Evolutionary conservation across 352 stramenopile genomes (phyloP).

Genomic region (Pythium aquatile): DNA sequence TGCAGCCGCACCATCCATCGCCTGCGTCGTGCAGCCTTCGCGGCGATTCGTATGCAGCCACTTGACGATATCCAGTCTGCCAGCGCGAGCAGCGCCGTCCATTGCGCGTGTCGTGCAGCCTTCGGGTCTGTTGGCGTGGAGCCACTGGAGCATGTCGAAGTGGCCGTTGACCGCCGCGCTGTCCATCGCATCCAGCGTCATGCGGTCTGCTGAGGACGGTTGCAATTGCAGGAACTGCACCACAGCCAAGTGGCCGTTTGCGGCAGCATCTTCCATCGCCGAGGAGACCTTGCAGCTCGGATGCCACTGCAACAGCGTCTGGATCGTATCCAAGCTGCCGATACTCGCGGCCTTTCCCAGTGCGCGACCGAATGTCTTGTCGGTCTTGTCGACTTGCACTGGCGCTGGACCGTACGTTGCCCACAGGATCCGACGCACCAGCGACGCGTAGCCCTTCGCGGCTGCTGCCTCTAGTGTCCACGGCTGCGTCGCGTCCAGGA

Average conservation of each 20-base stretch:
- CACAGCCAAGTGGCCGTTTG: constrained; percentile 15
- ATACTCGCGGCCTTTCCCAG: constrained; percentile 1
- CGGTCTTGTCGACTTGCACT: background rate
- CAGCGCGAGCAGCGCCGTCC: constrained; percentile 16
- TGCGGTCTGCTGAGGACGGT: constrained; percentile 7
- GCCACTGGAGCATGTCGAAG: constrained; percentile 15
- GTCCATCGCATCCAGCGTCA: constrained; percentile 24
- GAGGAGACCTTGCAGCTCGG: constrained; percentile 2
- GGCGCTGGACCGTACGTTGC: background rate
- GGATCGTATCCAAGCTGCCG: constrained; percentile 12
- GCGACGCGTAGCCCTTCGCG: constrained; percentile 7
- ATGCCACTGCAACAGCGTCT: constrained; percentile 12
- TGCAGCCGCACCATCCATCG: constrained; percentile 19
- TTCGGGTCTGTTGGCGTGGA: constrained; percentile 19
- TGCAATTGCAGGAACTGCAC: constrained; percentile 19
- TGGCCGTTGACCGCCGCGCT: constrained; percentile 19
- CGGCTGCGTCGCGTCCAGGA: constrained; percentile 14
- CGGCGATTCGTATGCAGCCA: constrained; percentile 17
- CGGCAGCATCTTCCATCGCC: constrained; percentile 21
- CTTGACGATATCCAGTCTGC: constrained; percentile 20
- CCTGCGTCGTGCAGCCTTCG: constrained; percentile 26
- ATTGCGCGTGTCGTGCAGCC: constrained; percentile 21
- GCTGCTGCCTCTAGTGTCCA: constrained; percentile 19
- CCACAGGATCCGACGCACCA: constrained; percentile 10
- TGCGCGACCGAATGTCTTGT: constrained; percentile 10